Evolutionary conservation across 768 basidiomycete species (phyloP).

Genomic region (Rhodotorula babjevae): DNA sequence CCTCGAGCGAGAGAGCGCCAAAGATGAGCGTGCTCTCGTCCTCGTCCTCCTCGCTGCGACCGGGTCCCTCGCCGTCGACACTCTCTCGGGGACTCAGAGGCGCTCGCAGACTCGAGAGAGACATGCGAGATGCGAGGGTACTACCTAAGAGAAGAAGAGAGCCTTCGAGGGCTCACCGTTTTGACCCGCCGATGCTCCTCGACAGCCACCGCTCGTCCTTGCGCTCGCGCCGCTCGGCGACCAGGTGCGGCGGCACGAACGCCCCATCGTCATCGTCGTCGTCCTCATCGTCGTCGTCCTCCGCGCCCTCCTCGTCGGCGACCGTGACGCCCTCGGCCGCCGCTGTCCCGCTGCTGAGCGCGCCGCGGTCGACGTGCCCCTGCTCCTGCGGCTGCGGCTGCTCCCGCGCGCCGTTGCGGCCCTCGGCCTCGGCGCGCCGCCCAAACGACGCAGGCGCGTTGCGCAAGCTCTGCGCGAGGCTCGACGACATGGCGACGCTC

Average conservation of each 20-base stretch:
- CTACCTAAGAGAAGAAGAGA: neutral
- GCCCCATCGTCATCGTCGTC: slow-evolving; percentile 23
- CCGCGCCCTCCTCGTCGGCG: neutral
- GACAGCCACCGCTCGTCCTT: slow-evolving; percentile 29
- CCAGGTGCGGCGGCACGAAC: slow-evolving; percentile 33
- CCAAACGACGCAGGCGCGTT: neutral
- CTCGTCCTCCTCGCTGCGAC: too few species aligned
- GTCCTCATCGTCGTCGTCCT: slow-evolving; percentile 13
- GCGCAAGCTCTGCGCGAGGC: slow-evolving; percentile 2
- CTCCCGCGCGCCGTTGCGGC: neutral
- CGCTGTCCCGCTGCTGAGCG: neutral
- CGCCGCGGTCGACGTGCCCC: neutral
- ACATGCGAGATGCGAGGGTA: neutral
- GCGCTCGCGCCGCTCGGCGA: slow-evolving; percentile 5
- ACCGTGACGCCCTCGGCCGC: neutral
- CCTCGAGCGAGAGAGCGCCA: too few species aligned
- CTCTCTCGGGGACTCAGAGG: too few species aligned
- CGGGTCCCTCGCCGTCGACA: too few species aligned
- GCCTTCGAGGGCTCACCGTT: neutral
- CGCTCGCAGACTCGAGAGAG: neutral
- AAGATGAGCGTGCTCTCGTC: too few species aligned
- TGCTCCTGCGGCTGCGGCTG: neutral
- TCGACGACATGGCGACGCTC: neutral
- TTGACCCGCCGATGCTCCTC: slow-evolving; percentile 19
- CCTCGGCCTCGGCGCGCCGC: neutral